A percentile compares a stretch with the other conserved stretches of the same genome.
Conservation (phyloP, 2,329 filamentous ascomycete genomes). For the Aspergillus tubingensis region DNA sequence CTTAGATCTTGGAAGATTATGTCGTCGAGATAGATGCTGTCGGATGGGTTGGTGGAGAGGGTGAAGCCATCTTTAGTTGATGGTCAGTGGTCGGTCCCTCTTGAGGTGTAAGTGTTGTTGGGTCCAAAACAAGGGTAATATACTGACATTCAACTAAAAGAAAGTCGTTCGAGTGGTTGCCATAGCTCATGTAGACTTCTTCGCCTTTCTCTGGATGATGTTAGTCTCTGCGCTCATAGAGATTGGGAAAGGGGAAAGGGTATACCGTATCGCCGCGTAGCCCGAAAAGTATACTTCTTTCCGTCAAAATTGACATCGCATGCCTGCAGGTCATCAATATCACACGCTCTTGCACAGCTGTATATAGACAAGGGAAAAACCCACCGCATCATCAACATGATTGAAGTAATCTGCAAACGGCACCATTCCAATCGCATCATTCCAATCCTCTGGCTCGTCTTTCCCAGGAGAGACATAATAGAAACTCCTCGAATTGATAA, state of each 20-base stretch:
- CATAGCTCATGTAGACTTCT: conserved; percentile 43
- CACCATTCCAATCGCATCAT: conserved; percentile 44
- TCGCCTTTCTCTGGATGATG: conserved; percentile 34
- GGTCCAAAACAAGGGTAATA: no score
- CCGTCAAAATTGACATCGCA: conserved; percentile 33
- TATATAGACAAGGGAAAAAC: conserved; percentile 7
- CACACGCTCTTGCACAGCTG: not conserved
- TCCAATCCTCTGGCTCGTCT: conserved; percentile 33
- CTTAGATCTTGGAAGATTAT: conserved; percentile 32
- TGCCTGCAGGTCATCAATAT: conserved; percentile 11
- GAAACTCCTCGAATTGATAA: conserved; percentile 61
- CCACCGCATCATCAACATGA: conserved; percentile 39
- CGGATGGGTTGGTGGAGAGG: conserved; percentile 36
- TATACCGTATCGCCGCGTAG: conserved; percentile 30
- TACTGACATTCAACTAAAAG: conserved; percentile 38
- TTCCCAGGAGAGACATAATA: conserved; percentile 52
- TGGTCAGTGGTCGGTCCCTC: not conserved
- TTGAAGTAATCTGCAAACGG: conserved; percentile 48
- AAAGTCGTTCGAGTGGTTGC: conserved; percentile 41
- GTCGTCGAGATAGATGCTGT: conserved; percentile 38
- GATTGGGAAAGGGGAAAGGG: not conserved
- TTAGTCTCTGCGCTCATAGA: not conserved
- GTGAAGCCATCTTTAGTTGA: conserved; percentile 39
- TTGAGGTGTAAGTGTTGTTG: no score
- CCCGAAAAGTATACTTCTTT: conserved; percentile 29